Base-by-base conservation (phyloP, 139 green algal species). In the Chlamydomonas urium region DNA sequence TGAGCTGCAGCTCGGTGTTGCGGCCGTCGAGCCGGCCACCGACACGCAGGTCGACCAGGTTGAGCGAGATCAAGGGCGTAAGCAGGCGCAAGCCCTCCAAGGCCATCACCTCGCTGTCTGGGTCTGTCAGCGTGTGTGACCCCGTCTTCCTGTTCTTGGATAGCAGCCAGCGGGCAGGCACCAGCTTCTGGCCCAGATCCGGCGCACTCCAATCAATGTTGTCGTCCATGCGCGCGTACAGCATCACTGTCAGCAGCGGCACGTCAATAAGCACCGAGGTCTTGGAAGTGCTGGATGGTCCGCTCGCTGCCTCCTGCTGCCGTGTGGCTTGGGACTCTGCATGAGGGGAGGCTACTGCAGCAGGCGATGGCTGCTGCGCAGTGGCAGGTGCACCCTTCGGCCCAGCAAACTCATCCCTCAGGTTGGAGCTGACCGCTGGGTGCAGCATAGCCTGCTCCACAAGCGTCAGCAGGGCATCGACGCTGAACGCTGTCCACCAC, bases 191-290 rank as follows among this genome's bases (percentile, higher is more conserved):
- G 42, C 14, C 42, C 42, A 50, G 8, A 8, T 50, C 10, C 8
- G 42, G 42, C 42, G 14, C 42, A 50, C 14, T 63, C 53, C 19
- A 14, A 31, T 14, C 24, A 17, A 56, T 63, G 53, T 26, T 63
- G 26, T 63, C 24, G 53, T 63, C 53, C 26, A 21, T 21, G 17
- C 53, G 29, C 53, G 17, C 21, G 53, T 63, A 63, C 10, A 26
- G 10, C 6, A 36, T 31, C n/a, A 5, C 10, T 8, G 17, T 63
- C n/a, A 63, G 26, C 19, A 63, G 26, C 24, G 53, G 53, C n/a
- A 63, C 53, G 53, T 63, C 53, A 36, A 63, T 63, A 36, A 63
- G 26, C 10, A 63, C 6, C 6, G 53, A 63, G 53, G 26, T 63
- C 19, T 63, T 63, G 24, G 53, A 63, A 21, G 17, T 63, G 53